phyloP scores from a whole-genome alignment of 2,329 filamentous ascomycete genomes.

The Cercospora citrullina region DNA sequence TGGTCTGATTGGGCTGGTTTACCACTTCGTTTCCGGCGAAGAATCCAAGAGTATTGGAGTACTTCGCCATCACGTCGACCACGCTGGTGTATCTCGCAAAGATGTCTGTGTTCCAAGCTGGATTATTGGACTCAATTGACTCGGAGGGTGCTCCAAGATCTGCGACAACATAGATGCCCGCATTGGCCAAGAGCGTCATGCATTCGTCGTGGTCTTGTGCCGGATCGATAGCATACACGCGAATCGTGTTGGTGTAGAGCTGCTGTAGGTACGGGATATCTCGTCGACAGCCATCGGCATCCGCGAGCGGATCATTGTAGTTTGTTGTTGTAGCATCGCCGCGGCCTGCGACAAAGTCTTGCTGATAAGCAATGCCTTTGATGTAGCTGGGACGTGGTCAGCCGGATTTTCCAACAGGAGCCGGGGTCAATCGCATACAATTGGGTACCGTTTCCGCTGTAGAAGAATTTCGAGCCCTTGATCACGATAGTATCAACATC shows the following conservation, averaged over 20 bases:
- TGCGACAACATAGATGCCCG: conserved; percentile 92
- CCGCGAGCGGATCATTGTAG: conserved; percentile 81
- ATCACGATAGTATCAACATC: conserved; percentile 64
- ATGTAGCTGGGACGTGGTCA: conserved; percentile 61
- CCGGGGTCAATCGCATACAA: conserved; percentile 52
- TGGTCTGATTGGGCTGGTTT: conserved; percentile 82
- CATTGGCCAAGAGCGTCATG: conserved; percentile 78
- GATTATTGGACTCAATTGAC: conserved; percentile 81
- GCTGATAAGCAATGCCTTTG: conserved; percentile 91
- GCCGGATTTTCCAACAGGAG: background rate
- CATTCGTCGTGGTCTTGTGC: conserved; percentile 73
- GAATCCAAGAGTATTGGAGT: conserved; percentile 92
- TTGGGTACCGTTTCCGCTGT: conserved; percentile 73
- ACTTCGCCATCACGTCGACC: conserved; percentile 75
- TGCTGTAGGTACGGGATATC: conserved; percentile 79
- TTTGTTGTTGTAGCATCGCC: conserved; percentile 43
- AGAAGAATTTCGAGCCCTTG: conserved; percentile 89
- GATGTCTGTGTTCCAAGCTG: conserved; percentile 75
- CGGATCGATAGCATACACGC: conserved; percentile 90
- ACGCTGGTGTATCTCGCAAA: conserved; percentile 81
- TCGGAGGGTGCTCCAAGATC: conserved; percentile 76
- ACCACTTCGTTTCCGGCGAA: conserved; percentile 98
- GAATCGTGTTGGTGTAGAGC: conserved; percentile 86
- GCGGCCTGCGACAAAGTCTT: conserved; percentile 59
- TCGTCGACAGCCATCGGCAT: conserved; percentile 69